Base-by-base conservation (phyloP, 179 eudicot genomes). In the Vitellaria paradoxa region DNA sequence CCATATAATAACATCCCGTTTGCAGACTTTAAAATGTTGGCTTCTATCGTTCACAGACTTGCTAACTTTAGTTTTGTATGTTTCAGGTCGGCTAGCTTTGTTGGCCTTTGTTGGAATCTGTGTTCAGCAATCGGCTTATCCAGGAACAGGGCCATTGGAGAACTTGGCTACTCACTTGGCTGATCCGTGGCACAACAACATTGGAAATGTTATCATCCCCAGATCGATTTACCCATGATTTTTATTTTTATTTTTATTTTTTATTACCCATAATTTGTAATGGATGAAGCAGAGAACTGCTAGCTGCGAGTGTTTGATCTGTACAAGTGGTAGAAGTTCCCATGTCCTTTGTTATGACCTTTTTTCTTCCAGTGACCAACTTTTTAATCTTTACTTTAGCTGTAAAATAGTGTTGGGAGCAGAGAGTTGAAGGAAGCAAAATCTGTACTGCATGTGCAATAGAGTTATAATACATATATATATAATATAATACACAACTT, bases 161-260 rank as follows among this genome's bases (percentile, higher is more conserved):
- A 95, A 95, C 91, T 87, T 95, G 88, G 99, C 99, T 20, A 90
- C 95, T 67, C 99, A 95, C 87, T 88, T 95, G 97, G 99, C 99
- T 76, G 99, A 95, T 66, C 99, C 99, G 82, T 95, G 99, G 99
- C 97, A 95, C 89, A 95, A 88, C 80, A 95, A 91, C 95, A 95
- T 95, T 37, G 99, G 99, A 8, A 89, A 93, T 81, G 20, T 95
- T 60, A 56, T 93, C 62, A 91, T 95, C 61, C 99, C 98, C 7
- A 84, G 55, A 67, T 62, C 68, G 49, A 3, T 81, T 77, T 74
- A 17, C 17, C 83, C 83, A 21, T 73, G 56, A 53, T 9, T 40
- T 67, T 55, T 77, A 30, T 30, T 30, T 30, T 30, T 30, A 30
- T 30, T 30, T 30, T 30, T 30, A 30, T 30, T 30, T 46, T 1